phyloP scores from a whole-genome alignment of 2,329 filamentous ascomycete genomes.

The Claviceps digitariae region DNA sequence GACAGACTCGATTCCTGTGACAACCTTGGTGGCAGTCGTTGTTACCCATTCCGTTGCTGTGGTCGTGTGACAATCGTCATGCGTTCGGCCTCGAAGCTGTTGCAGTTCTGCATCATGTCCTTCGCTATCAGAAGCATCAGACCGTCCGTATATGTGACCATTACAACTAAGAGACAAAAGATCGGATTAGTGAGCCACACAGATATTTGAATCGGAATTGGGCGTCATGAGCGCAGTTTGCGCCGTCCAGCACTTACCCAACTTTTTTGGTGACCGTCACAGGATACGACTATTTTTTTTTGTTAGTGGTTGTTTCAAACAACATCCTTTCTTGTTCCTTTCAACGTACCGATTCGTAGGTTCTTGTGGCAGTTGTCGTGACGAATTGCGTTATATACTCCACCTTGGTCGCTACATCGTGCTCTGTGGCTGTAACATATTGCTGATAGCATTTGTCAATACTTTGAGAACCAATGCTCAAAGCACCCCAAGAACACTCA shows the following conservation, averaged over 20 bases:
- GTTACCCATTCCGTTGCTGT: slow-evolving; percentile 12
- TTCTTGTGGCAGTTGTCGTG: slow-evolving; percentile 9
- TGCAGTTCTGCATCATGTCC: background rate
- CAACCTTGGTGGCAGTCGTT: slow-evolving; percentile 7
- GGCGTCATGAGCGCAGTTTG: background rate
- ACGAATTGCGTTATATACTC: slow-evolving; percentile 10
- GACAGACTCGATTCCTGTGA: slow-evolving; percentile 6
- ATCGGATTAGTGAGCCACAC: background rate
- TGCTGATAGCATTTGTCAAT: slow-evolving; percentile 4
- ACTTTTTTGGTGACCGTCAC: slow-evolving; percentile 10
- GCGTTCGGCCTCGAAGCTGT: background rate
- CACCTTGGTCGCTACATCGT: slow-evolving; percentile 9
- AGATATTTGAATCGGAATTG: background rate
- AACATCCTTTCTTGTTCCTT: background rate
- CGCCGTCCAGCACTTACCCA: slow-evolving; percentile 6
- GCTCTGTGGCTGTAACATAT: slow-evolving; percentile 7
- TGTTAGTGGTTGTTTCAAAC: background rate
- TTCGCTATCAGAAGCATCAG: background rate
- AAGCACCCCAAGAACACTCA: background rate
- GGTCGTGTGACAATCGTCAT: slow-evolving; percentile 7
- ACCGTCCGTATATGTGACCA: background rate
- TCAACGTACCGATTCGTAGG: slow-evolving; percentile 7
- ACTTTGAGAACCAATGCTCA: background rate
- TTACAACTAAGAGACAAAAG: slow-evolving; percentile 1
- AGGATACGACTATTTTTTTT: slow-evolving; percentile 10